phyloP scores from a whole-genome alignment of 139 green algal species.

The Marvania coccoides region DNA sequence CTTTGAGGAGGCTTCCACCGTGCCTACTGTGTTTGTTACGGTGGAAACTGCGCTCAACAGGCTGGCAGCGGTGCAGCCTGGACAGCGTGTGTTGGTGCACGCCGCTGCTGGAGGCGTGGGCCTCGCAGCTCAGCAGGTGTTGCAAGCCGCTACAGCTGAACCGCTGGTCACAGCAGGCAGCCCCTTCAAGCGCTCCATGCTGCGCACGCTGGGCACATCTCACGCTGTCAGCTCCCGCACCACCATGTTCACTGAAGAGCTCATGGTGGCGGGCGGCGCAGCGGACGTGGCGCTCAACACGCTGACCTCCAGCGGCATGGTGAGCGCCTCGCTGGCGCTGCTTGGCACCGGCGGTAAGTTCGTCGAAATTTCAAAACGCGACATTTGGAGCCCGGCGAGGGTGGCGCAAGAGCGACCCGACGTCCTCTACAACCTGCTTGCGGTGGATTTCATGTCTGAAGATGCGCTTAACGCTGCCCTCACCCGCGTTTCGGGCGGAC shows the following conservation, averaged over 20 bases:
- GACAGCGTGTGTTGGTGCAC: conserved; percentile 55
- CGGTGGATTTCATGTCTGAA: conserved; percentile 74
- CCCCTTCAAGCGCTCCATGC: conserved; percentile 40
- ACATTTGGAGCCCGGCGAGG: conserved; percentile 60
- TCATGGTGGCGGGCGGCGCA: background rate
- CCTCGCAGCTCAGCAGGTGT: conserved; percentile 50
- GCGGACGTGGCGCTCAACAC: conserved; percentile 55
- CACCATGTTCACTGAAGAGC: conserved; percentile 32
- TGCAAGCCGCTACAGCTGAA: conserved; percentile 19
- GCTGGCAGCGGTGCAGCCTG: conserved; percentile 22
- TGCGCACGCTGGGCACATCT: conserved; percentile 32
- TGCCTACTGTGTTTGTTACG: conserved; percentile 74
- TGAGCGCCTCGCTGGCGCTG: conserved; percentile 48
- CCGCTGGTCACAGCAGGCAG: conserved; percentile 41
- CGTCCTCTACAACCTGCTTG: conserved; percentile 54
- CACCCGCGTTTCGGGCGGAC: conserved; percentile 1
- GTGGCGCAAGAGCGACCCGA: conserved; percentile 62
- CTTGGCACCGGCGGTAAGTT: conserved; percentile 43
- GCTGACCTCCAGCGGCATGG: conserved; percentile 75
- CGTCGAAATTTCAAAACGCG: conserved; percentile 80
- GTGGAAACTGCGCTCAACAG: conserved; percentile 40
- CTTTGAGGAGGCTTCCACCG: conserved; percentile 61
- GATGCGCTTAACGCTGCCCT: conserved; percentile 30
- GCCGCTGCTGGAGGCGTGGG: conserved; percentile 70
- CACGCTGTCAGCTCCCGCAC: conserved; percentile 41